Evolutionary conservation across 2,329 filamentous ascomycete genomes (phyloP), one percentile per base, ranked within the genome.

Genomic region (Bipolaris gigantea): DNA sequence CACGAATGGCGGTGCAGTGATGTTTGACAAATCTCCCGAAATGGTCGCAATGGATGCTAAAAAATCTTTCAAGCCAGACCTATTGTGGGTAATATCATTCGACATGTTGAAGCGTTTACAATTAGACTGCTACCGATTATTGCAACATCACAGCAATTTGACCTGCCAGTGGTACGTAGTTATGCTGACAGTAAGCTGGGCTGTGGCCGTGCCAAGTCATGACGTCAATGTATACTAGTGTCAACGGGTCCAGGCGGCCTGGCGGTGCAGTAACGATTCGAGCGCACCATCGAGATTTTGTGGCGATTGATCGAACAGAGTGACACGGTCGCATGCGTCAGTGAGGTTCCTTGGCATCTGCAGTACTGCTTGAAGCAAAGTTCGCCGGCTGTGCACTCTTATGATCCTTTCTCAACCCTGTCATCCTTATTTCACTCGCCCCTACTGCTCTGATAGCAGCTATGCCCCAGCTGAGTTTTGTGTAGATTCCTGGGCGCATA

Each of bases 1-100:
- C 6, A 80, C 71, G 52, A 79, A 79, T 3, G 77, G 77, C 3
- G 77, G 77, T 0, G 77, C 77, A 8, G 77, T 79, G 50, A 79
- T 79, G 48, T 77, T 79, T 39, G 69, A 73, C 6, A 79, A 68
- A 52, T 79, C 77, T 33, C 77, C 77, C 63, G 73, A 75, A 49
- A 79, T 77, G 1, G 76, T 78, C 27, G 77, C 73, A 42, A 79
- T 77, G 0, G 75, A 77, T 2, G 56, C 63, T 7, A 73, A 47
- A 53, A 73, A 73, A 13, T 73, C 69, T 40, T 65, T 71, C 38
- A 73, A 51, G 11, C 60, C 61, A 35, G 71, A 71, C 16, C 71
- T 66, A 35, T 72, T 71, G 4, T 60, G 59, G 9, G 56, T 50
- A 10, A 70, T 70, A 16, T 63, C 61, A 15, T 56, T 60, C 6